Evolutionary conservation across 805 yeast genomes (phyloP), one percentile per base, ranked within the genome.

Genomic region (Hanseniaspora hatyaiensis): DNA sequence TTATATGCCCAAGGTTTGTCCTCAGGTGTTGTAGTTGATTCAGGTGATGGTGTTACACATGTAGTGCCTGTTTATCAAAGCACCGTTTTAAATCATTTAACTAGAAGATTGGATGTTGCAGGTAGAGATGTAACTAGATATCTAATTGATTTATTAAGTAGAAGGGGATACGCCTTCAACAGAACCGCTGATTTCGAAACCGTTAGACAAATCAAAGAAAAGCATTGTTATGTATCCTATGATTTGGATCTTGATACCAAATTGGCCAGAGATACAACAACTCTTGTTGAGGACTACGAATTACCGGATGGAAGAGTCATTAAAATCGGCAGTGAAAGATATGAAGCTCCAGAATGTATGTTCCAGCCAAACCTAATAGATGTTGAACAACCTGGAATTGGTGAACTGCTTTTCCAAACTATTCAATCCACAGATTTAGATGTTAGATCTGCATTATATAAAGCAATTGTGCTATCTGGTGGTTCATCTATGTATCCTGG

Each of bases 401-500:
- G 96, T 52, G 98, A 92, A 66, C 72, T 82, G 30, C 71, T 89
- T 51, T 92, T 88, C 70, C 84, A 86, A 63, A 85, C 95, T 3
- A 80, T 92, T 54, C 97, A 92, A 70, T 69, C 88, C 5, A 96
- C 97, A 36, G 97, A 92, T 60, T 82, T 92, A 42, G 98, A 92
- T 62, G 77, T 92, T 46, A 79, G 96, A 66, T 73, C 94, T 6
- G 75, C 95, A 1, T 72, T 92, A 51, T 92, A 76, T 68, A 84
- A 82, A 60, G 94, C 96, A 2, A 83, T 92, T 62, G 97, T 92
- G 24, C 73, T 92, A 38, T 84, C 95, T 5, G 98, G 98, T 62
- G 98, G 98, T 50, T 88, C 97, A 1, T 82, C 95, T 44, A 92
- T 92, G 98, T 92, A 92, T 62, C 97, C 98, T 1, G 98, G 98